phyloP scores from a whole-genome alignment of 306 rosid genomes.

The Sesbania bispinosa region DNA sequence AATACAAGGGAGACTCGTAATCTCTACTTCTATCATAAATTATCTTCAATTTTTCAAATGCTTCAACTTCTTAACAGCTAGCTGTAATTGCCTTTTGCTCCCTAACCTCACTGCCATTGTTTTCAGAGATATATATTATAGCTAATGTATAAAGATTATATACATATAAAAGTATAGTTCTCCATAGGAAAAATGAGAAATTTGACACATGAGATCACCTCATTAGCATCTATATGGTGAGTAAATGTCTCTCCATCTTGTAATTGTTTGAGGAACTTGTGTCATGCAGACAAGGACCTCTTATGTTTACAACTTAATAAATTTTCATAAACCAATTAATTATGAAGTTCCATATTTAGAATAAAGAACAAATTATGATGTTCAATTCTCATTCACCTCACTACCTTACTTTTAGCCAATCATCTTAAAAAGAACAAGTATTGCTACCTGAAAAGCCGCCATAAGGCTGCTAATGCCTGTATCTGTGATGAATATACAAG shows the following conservation, averaged over 20 bases:
- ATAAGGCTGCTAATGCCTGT: constrained; percentile 81
- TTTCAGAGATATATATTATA: constrained; percentile 4
- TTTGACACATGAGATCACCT: constrained; percentile 3
- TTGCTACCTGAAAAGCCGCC: constrained; percentile 92
- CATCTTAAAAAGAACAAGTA: constrained; percentile 19
- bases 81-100: constrained; percentile 9
- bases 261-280: constrained; percentile 13
- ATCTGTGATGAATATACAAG: constrained; percentile 82
- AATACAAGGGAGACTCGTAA: constrained; percentile 10
- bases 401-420: constrained; percentile 8
- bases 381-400: constrained; percentile 21
- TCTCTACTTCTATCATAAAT: constrained; percentile 1
- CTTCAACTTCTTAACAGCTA: constrained; percentile 6
- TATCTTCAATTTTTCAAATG: constrained; percentile 6
- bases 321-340: constrained; percentile 7
- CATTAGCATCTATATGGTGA: constrained; percentile 6
- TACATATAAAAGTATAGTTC: background rate
- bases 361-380: background rate
- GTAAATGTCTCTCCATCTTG: constrained; percentile 14
- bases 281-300: constrained; percentile 1
- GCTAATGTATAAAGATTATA: background rate
- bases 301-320: background rate
- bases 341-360: background rate
- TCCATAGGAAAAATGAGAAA: constrained; percentile 3
- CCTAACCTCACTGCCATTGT: background rate